Base-by-base conservation (phyloP, 495 filamentous ascomycete genomes). In the Aspergillus steynii region DNA sequence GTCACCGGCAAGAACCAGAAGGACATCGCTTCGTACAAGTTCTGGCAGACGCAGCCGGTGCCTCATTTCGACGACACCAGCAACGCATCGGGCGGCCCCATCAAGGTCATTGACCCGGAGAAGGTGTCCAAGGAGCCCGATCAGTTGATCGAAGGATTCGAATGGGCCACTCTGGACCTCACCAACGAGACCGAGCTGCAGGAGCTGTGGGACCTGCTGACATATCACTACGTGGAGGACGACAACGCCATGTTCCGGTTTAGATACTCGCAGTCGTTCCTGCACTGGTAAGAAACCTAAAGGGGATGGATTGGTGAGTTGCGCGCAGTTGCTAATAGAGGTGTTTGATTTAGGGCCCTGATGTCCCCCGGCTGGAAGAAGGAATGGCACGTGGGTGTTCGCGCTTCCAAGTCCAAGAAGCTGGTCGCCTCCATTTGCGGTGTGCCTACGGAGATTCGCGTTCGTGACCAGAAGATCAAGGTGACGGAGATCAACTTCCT, bases 21-120 rank as follows among this genome's bases (percentile, higher is more conserved):
- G 75, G 94, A 97, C 65, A 96, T 97, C 92, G 93, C 86, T 4
- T 88, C 88, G 32, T 96, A 97, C 82, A 97, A 96, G 74, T 99
- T 99, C 75, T 99, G 95, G 95, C 86, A 90, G 71, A 98, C 95
- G 37, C 95, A 99, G 72, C 95, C 95, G 0, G 95, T 99, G 32
- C 90, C 91, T 9, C 86, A 87, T 58, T 97, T 97, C 64, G 88
- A 85, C 69, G 79, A 86, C 12, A 64, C 75, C 53, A 55, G 67
- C 50, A 70, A 68, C 56, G 69, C 75, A 50, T 65, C 72, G 27
- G 86, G 89, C 53, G 87, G 87, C 0, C 82, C 85, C 1, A 90
- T 90, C 68, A 85, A 87, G 74, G 77, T 77, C 9, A 90, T 93
- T 66, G 86, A 91, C 62, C 84, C 90, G 2, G 88, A 90, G 57